Conservation (phyloP, 768 basidiomycete genomes). For the Dacryopinax primogenitus region DNA sequence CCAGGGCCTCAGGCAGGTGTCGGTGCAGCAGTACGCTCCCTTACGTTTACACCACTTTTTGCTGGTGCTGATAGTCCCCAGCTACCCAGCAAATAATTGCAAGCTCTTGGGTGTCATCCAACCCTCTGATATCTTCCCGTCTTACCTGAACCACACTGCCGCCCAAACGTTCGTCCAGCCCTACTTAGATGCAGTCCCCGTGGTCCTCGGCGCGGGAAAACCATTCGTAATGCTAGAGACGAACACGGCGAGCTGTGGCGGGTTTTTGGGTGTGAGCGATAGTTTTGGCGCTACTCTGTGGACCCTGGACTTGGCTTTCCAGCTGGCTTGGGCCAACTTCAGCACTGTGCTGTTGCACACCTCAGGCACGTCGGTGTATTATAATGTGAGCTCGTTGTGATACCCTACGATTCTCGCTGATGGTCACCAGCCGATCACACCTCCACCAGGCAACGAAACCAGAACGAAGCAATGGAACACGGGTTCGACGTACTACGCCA, state of each 20-base stretch:
- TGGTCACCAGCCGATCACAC: slow-evolving; percentile 36
- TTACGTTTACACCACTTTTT: background rate
- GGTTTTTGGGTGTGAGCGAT: slow-evolving; percentile 44
- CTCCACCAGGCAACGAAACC: slow-evolving; percentile 43
- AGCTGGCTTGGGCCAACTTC: slow-evolving; percentile 45
- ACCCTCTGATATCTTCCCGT: slow-evolving; percentile 33
- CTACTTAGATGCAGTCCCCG: slow-evolving; percentile 40
- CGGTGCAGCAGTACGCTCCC: slow-evolving; percentile 26
- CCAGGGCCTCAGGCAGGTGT: slow-evolving; percentile 22
- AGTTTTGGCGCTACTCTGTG: slow-evolving; percentile 48
- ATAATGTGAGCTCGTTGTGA: slow-evolving; percentile 34
- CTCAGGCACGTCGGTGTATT: slow-evolving; percentile 41
- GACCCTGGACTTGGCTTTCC: slow-evolving; percentile 48
- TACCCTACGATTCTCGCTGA: background rate
- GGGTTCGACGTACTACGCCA: slow-evolving; percentile 60
- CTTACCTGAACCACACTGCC: slow-evolving; percentile 48
- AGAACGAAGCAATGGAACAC: slow-evolving; percentile 56
- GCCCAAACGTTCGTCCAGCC: slow-evolving; percentile 37
- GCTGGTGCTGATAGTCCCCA: background rate
- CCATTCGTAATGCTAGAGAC: slow-evolving; percentile 57
- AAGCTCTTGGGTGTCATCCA: slow-evolving; percentile 23
- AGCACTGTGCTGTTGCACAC: slow-evolving; percentile 40
- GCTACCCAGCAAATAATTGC: slow-evolving; percentile 29
- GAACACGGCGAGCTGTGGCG: slow-evolving; percentile 44
- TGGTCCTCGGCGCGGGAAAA: slow-evolving; percentile 29